Evolutionary conservation across 768 basidiomycete genomes (phyloP), one percentile per base, ranked within the genome.

Genomic region (Holtermanniella nyarrowii): DNA sequence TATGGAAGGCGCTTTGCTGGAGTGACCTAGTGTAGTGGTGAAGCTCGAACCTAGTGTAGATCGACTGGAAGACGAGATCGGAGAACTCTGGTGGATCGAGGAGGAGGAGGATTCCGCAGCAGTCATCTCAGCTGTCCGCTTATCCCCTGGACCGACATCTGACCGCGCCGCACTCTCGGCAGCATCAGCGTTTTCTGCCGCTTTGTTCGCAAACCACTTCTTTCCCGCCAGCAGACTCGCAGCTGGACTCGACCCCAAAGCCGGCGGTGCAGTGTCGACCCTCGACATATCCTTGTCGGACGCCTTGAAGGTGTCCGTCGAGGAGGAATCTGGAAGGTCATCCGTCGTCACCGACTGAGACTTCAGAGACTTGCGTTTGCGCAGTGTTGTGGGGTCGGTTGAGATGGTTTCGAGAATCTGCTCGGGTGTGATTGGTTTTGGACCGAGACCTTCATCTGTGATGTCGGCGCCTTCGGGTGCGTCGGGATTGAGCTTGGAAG

Each of bases 401-500:
- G 31, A 7, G 31, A 54, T 52, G 10, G 61, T 60, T 7, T 60
- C 61, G 1, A 53, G 43, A 0, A 59, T 58, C 43, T 62, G 60
- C 25, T 60, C 56, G 13, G 55, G 42, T 4, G 63, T 52, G 16
- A 37, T 27, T 27, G 18, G 37, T 10, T 26, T 24, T 31, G 27
- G 46, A 21, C 12, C 56, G 22, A 52, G 40, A 21, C 37, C 45
- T 22, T 45, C 49, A 16, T 48, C 43, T 3, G 25, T 49, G 14
- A 52, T 22, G 24, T 49, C 48, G 25, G 52, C 52, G 2, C 41
- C 27, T 10, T 53, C 45, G 11, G 55, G 45, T 4, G 45, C 50
- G 26, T 40, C 55, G 14, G 26, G 21, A 21, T 54, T 48, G 44
- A 52, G 53, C 31, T 75, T 72, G n/a, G 66, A 61, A 0, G 89